A percentile compares a stretch with the other conserved stretches of the same genome.
phyloP scores from a whole-genome alignment of 164 flowering plant species.

The Pachysandra terminalis region DNA sequence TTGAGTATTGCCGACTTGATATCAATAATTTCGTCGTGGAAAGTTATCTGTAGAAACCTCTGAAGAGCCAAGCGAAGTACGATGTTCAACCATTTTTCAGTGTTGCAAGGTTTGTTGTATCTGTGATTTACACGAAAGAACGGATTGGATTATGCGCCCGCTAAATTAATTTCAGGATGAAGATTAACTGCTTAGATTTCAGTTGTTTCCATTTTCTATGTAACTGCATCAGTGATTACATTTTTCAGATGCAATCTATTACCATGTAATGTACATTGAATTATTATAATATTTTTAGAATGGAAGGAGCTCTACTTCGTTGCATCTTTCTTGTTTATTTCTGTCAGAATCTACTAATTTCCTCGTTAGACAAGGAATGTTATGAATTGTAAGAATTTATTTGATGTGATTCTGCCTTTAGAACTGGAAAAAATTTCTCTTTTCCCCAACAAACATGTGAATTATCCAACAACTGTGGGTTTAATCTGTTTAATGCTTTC shows the following conservation, averaged over 20 bases:
- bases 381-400: too few species aligned
- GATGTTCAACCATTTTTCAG: neutral
- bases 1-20: too few species aligned
- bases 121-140: neutral
- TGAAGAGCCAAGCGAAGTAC: neutral
- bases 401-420: too few species aligned
- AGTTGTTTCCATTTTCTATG: neutral
- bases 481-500: too few species aligned
- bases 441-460: too few species aligned
- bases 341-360: too few species aligned
- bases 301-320: neutral
- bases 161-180: neutral
- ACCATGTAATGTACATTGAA: neutral
- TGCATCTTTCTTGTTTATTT: neutral
- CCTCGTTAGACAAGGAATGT: too few species aligned
- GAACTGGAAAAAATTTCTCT: too few species aligned
- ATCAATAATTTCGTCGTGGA: too few species aligned
- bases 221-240: neutral
- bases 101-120: neutral
- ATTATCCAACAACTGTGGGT: too few species aligned
- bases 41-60: neutral
- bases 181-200: neutral
- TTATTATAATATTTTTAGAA: neutral
- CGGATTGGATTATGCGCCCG: slow-evolving; percentile 1
- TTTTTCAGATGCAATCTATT: too few species aligned